Evolutionary conservation across 2,329 filamentous ascomycete species (phyloP), one percentile per base, ranked within the genome.

Genomic region (Orbilia javanica): DNA sequence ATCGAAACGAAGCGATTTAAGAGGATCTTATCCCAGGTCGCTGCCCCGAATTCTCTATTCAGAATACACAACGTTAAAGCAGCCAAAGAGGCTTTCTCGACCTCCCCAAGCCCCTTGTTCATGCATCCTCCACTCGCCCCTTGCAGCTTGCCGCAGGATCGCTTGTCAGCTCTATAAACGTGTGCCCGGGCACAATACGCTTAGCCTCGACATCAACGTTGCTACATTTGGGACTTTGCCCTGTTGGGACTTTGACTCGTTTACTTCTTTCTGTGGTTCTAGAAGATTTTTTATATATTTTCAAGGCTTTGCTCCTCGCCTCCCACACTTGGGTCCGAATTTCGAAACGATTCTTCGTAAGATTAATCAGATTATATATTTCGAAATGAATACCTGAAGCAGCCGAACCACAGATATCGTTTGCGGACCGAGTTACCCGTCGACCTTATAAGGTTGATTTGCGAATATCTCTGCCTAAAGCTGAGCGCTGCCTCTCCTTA

Each of bases 221-320:
- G 62, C 74, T 70, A 68, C 67, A 74, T 68, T 74, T 74, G 70
- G 55, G 70, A 74, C 63, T 63, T 74, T 74, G 63, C 63, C 63
- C 50, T 62, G 70, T 74, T 68, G 63, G 70, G 70, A 62, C 53
- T 62, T 57, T 60, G 65, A 22, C 70, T 62, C 50, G 63, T 60
- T 50, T 34, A 34, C 34, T 53, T 53, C 74, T 53, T 66, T 36
- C 39, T 34, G 44, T 39, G 46, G 44, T 78, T 78, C 74, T 78
- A 78, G 74, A 78, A 78, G 67, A 78, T 78, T 62, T n/a, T n/a
- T 78, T 78, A 71, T 78, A 78, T 78, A 74, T 68, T 78, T 78
- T 62, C 68, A 77, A 64, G 74, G 57, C 68, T 53, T 62, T 57
- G 29, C 74, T 70, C 67, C 57, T 67, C 74, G 66, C 66, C 67